phyloP scores from a whole-genome alignment of 2,329 filamentous ascomycete genomes.

The Pseudocercospora macadamiae region DNA sequence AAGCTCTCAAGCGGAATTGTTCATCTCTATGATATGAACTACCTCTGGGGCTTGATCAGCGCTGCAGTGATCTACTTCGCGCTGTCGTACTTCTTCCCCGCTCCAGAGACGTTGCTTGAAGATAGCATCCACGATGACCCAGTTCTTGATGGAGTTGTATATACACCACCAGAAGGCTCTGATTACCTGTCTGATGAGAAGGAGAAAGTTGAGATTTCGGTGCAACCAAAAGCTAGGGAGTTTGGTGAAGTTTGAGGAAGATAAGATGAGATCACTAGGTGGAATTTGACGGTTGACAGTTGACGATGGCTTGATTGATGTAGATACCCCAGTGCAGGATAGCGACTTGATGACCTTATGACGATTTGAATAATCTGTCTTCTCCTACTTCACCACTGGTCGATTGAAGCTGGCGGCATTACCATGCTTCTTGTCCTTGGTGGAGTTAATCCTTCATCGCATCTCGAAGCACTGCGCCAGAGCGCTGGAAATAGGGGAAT shows the following conservation, averaged over 20 bases:
- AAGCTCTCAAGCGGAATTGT: conserved; percentile 51
- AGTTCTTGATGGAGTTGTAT: conserved; percentile 23
- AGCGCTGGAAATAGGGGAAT: no score
- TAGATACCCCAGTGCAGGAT: no score
- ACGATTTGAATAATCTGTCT: no score
- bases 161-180: conserved; percentile 9
- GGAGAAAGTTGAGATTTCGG: conserved; percentile 16
- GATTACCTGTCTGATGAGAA: conserved; percentile 14
- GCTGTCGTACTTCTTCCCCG: conserved; percentile 55
- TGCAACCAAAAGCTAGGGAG: conserved; percentile 11
- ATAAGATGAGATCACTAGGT: neutral
- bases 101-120: conserved; percentile 52
- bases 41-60: conserved; percentile 63
- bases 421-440: no score
- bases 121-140: conserved; percentile 30
- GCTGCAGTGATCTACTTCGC: conserved; percentile 60
- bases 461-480: no score
- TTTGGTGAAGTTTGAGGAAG: conserved; percentile 14
- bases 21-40: conserved; percentile 67
- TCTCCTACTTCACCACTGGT: no score
- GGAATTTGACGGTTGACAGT: no score
- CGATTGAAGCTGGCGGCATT: no score
- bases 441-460: no score
- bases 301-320: no score
- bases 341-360: no score